Conservation (phyloP, 2,329 filamentous ascomycete species). For the Madurella fahalii region DNA sequence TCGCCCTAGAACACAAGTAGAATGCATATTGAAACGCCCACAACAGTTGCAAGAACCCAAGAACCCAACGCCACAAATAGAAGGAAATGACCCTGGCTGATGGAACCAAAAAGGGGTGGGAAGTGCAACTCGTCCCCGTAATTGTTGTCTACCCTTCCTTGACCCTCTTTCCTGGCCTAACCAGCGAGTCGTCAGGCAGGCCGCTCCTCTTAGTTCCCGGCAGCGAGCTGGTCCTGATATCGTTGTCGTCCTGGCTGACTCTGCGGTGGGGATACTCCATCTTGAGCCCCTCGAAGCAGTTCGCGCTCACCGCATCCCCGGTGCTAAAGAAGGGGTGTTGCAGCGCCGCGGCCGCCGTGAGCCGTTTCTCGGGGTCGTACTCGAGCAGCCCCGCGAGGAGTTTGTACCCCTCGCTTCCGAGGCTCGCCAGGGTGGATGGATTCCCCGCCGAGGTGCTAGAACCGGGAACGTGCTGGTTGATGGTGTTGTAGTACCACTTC, state of each 20-base stretch:
- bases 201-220: slow-evolving; percentile 89
- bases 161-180: slow-evolving; percentile 57
- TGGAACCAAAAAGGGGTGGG: too few relatives aligned
- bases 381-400: slow-evolving; percentile 79
- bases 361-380: slow-evolving; percentile 84
- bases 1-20: too few relatives aligned
- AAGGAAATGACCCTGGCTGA: too few relatives aligned
- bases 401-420: slow-evolving; percentile 74
- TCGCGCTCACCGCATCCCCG: slow-evolving; percentile 67
- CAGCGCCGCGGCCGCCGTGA: slow-evolving; percentile 85
- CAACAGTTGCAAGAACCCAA: too few relatives aligned
- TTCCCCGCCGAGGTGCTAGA: slow-evolving; percentile 39
- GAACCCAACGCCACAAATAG: too few relatives aligned
- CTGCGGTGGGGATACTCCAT: slow-evolving; percentile 84
- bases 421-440: slow-evolving; percentile 48
- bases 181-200: slow-evolving; percentile 73
- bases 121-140: too few relatives aligned
- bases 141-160: slow-evolving; percentile 44
- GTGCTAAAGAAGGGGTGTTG: slow-evolving; percentile 84
- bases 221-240: slow-evolving; percentile 84
- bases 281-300: slow-evolving; percentile 88
- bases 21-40: too few relatives aligned
- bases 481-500: slow-evolving; percentile 72
- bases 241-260: slow-evolving; percentile 92
- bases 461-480: slow-evolving; percentile 54